These are phyloP conservation scores for Calonectria fujianensis DNA, from an alignment of 2,329 filamentous ascomycete species.

Conservation along the genomic window DNA sequence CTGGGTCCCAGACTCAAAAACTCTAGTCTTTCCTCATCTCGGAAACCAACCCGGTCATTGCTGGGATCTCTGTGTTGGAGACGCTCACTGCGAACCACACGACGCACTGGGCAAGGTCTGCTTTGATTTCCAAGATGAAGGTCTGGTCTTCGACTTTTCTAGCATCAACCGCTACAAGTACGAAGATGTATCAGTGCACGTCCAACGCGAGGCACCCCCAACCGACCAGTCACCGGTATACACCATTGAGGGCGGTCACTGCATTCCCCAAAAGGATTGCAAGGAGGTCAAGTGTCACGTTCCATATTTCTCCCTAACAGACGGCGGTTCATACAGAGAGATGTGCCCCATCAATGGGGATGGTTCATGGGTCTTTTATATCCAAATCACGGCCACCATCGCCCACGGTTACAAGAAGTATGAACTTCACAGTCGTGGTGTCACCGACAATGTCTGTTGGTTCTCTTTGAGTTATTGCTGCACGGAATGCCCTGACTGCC, in stretches of 20 bases:
- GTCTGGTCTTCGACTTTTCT: constrained; percentile 51
- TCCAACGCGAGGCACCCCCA: constrained; percentile 50
- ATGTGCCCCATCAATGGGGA: constrained; percentile 53
- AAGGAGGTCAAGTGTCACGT: constrained; percentile 53
- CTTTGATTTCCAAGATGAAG: constrained; percentile 54
- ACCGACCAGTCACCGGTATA: constrained; percentile 49
- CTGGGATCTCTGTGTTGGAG: constrained; percentile 52
- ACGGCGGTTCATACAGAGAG: constrained; percentile 51
- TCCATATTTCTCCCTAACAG: constrained; percentile 52
- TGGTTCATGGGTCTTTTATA: constrained; percentile 55
- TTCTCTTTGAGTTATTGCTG: constrained; percentile 55
- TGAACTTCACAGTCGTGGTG: constrained; percentile 51
- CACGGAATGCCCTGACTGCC: constrained; percentile 51
- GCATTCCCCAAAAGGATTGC: constrained; percentile 45
- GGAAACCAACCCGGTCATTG: constrained; percentile 47
- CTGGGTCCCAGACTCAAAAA: constrained; percentile 53
- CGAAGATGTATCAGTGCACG: constrained; percentile 52
- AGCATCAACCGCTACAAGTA: constrained; percentile 54
- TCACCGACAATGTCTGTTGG: constrained; percentile 50
- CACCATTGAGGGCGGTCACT: constrained; percentile 51
- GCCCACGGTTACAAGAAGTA: constrained; percentile 50
- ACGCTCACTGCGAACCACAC: constrained; percentile 47
- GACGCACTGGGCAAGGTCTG: constrained; percentile 50
- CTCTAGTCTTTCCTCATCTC: constrained; percentile 52
- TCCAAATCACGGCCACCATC: constrained; percentile 53